Evolutionary conservation across 371 early-diverging fungal genomes (phyloP), one percentile per base, ranked within the genome.

Genomic region (Mycotypha africana): DNA sequence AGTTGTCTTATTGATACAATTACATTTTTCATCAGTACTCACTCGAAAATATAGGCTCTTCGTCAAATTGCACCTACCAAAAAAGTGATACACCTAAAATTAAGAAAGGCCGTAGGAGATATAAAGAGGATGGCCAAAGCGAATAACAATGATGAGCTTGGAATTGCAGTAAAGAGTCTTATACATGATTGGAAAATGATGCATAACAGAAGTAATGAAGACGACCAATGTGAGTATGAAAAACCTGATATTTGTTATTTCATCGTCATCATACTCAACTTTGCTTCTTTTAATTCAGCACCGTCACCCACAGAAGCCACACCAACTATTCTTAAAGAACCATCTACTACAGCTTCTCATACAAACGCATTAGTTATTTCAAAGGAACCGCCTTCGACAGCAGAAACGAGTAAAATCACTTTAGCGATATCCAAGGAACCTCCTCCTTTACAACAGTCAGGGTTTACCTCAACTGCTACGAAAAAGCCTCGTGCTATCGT

Each of bases 331-430:
- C 34, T 15, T 4, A 14, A 5, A 14, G n/a, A 33, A 28, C 26
- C 25, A 54, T 6, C 19, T n/a, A 23, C 28, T 12, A 24, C 42
- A 7, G 11, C 4, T 11, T 39, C 47, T 4, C 40, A 38, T 20
- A 52, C 45, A 19, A 28, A 51, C 8, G 42, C 32, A 31, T 31
- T 60, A 10, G 60, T 52, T n/a, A 51, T 60, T 36, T 49, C 55
- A 45, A 60, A 60, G 28, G 60, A 60, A 16, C 56, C 60, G 20
- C 60, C 60, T 1, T 15, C 36, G 0, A 50, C 31, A 37, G 45
- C 60, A 39, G 54, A 47, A 32, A 55, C 55, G 1, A 50, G 53
- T 11, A 30, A n/a, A n/a, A n/a, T n/a, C n/a, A n/a, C n/a, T n/a
- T n/a, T n/a, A n/a, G n/a, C n/a, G n/a, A n/a, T n/a, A n/a, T n/a